Conservation (phyloP, 2,329 filamentous ascomycete species). For the Biscogniauxia mediterranea region DNA sequence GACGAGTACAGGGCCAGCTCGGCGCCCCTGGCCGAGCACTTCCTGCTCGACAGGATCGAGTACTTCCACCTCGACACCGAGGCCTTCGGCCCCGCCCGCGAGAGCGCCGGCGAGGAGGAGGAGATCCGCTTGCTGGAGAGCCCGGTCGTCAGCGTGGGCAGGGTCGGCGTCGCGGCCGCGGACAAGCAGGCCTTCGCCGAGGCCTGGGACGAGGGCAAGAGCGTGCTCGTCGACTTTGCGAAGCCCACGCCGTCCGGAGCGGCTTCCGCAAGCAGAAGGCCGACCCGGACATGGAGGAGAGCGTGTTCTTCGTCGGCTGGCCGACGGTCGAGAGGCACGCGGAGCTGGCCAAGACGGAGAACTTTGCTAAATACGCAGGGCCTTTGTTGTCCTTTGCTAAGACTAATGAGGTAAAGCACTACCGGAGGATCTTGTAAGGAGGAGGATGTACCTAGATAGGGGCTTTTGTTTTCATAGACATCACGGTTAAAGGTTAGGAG, state of each 20-base stretch:
- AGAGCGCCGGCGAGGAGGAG: slow-evolving; percentile 3
- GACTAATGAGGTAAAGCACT: slow-evolving; percentile 31
- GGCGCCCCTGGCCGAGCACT: slow-evolving; percentile 32
- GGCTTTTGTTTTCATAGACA: too few species aligned
- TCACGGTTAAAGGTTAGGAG: too few species aligned
- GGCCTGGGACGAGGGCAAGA: slow-evolving; percentile 35
- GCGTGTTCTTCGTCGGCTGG: slow-evolving; percentile 41
- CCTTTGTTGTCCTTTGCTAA: slow-evolving; percentile 21
- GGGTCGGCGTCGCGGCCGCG: slow-evolving; percentile 28
- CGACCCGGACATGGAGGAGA: slow-evolving; percentile 34
- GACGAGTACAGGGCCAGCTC: slow-evolving; percentile 39
- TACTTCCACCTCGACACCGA: slow-evolving; percentile 42
- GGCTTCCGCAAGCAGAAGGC: slow-evolving; percentile 44
- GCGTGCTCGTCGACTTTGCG: slow-evolving; percentile 29
- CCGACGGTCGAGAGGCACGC: slow-evolving; percentile 35
- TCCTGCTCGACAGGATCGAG: slow-evolving; percentile 35
- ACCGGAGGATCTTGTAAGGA: slow-evolving; percentile 31
- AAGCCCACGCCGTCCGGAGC: slow-evolving; percentile 34
- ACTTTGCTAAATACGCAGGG: slow-evolving; percentile 25
- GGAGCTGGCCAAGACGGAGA: slow-evolving; percentile 27
- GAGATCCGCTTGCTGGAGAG: slow-evolving; percentile 26
- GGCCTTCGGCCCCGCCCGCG: slow-evolving; percentile 11
- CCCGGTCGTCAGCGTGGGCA: slow-evolving; percentile 40
- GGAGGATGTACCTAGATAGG: neutral
- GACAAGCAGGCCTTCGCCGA: slow-evolving; percentile 34